Evolutionary conservation across 2,329 filamentous ascomycete species (phyloP), one percentile per base, ranked within the genome.

Genomic region (Verticillium nubilum): DNA sequence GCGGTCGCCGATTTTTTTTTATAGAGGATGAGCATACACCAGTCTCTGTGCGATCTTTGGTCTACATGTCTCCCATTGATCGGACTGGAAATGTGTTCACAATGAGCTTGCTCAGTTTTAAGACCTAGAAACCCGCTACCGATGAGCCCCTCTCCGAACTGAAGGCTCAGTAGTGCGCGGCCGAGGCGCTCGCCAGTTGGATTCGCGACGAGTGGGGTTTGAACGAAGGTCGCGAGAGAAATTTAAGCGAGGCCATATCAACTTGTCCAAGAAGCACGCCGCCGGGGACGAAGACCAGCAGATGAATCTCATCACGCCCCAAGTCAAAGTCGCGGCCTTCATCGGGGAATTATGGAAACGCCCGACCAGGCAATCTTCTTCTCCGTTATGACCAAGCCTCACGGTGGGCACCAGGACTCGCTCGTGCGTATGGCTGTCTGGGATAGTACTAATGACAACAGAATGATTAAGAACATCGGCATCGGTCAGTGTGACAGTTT

Each of bases 351-450:
- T 26, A 58, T 60, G 50, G 9, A 6, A 17, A 9, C 12, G 7
- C 33, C 60, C 3, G 60, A 63, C 58, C 37, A 58, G 2, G 56
- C 29, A n/a, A 57, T 63, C 58, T 62, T 58, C 28, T 57, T 60
- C 26, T 53, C 60, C 12, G 52, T 47, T 23, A 5, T 62, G 52
- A 62, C 55, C 3, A 53, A 42, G n/a, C 19, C 17, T 13, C 50
- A 52, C 17, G 35, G 31, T 23, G 13, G 33, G 3, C 17, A 15
- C 4, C 4, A 23, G 13, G 1, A 7, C 3, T 27, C 13, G 4
- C 37, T 47, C 7, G 19, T 59, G 29, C 3, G 12, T 1, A 19
- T 61, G 33, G 3, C 12, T 1, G 58, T 57, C 2, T 47, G 31
- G 2, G 60, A 52, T 12, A 23, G 10, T 15, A 1, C 2, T 2